Percentiles rank a stretch among this genome's conserved stretches.
phyloP scores from a whole-genome alignment of 345 rosid genomes.

The Barbarea vulgaris region DNA sequence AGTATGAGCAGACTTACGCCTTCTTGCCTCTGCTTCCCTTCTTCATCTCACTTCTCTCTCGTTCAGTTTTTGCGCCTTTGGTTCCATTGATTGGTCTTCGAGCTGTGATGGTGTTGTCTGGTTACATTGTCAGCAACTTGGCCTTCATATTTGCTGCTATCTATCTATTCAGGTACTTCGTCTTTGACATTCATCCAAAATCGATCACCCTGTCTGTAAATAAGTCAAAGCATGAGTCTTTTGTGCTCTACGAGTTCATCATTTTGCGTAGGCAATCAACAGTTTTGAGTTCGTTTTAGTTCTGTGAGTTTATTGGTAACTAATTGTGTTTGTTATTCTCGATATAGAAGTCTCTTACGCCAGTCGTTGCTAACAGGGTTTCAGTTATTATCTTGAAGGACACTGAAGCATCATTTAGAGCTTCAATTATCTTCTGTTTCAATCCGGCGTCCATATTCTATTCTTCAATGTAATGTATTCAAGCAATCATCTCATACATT shows the following conservation, averaged over 20 bases:
- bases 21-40: constrained; percentile 85
- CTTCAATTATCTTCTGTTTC: constrained; percentile 82
- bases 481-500: constrained; percentile 14
- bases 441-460: constrained; percentile 91
- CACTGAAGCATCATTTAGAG: constrained; percentile 59
- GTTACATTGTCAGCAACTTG: constrained; percentile 65
- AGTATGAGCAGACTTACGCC: constrained; percentile 91
- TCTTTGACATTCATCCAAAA: background rate
- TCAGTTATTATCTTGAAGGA: constrained; percentile 74
- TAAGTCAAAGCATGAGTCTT: background rate
- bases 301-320: background rate
- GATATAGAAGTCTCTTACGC: constrained; percentile 27
- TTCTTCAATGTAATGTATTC: constrained; percentile 66
- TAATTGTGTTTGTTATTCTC: background rate
- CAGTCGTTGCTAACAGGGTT: constrained; percentile 59
- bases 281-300: background rate
- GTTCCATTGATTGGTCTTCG: constrained; percentile 67
- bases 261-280: background rate
- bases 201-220: background rate
- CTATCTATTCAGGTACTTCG: constrained; percentile 53
- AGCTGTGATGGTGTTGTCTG: constrained; percentile 80
- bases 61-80: constrained; percentile 77
- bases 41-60: constrained; percentile 57
- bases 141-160: constrained; percentile 63
- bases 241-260: background rate